Percentiles rank a stretch among this genome's conserved stretches.
Evolutionary conservation across 306 rosid genomes (phyloP).

Genomic region (Begonia masoniana): DNA sequence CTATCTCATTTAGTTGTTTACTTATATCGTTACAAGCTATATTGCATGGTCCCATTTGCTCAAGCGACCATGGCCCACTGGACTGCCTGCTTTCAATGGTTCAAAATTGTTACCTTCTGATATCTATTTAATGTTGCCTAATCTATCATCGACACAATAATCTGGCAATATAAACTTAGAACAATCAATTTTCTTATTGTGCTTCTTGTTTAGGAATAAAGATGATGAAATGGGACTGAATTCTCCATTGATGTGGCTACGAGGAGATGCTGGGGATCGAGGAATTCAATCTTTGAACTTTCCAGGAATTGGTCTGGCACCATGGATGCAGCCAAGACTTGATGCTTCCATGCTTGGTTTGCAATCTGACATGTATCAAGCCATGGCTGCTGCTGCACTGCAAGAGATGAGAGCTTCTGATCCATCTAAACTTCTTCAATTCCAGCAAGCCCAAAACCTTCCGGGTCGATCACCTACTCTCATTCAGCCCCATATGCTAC

Average conservation of each 20-base stretch:
- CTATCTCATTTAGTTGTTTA: too few relatives aligned
- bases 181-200: background rate
- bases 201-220: too few relatives aligned
- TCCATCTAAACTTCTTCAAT: conserved; percentile 71
- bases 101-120: conserved; percentile 5
- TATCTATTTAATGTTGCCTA: too few relatives aligned
- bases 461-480: conserved; percentile 50
- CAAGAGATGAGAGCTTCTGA: conserved; percentile 74
- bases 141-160: too few relatives aligned
- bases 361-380: conserved; percentile 85
- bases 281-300: conserved; percentile 71
- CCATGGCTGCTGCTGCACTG: conserved; percentile 85
- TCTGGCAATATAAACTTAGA: too few relatives aligned
- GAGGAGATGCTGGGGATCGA: conserved; percentile 63
- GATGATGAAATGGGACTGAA: conserved; percentile 64
- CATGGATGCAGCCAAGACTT: conserved; percentile 90
- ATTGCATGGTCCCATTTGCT: too few relatives aligned
- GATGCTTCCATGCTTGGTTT: conserved; percentile 66
- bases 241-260: conserved; percentile 78
- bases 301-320: conserved; percentile 68
- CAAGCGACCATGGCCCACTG: conserved; percentile 92
- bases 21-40: too few relatives aligned
- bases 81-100: conserved; percentile 76
- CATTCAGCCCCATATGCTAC: conserved; percentile 72
- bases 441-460: conserved; percentile 67